Base-by-base conservation (phyloP, 2,329 filamentous ascomycete species). In the Domatiomyces catenatus region DNA sequence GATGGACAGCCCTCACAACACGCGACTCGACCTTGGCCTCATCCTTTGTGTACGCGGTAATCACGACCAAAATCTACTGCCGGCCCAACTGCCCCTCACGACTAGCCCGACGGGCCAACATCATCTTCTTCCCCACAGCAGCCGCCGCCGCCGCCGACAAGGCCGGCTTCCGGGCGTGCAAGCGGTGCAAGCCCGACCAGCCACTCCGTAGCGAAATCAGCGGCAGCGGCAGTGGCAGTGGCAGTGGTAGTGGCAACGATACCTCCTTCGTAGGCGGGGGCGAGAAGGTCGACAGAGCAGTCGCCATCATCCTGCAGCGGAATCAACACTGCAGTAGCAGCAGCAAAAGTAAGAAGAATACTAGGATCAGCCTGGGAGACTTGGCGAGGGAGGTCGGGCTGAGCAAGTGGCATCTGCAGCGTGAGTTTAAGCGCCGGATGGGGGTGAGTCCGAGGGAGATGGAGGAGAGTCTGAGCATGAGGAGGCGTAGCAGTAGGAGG, bases 51-150 rank as follows among this genome's bases (percentile, higher is more conserved):
- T 79, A 79, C 64, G 70, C 66, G 17, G 75, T 79, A n/a, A 67
- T 69, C 49, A 74, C 74, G 0, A 79, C 76, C 2, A 68, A 66
- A 44, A 75, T 77, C 48, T 79, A 75, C 61, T 79, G 76, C 58
- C 70, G 75, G 1, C 74, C 75, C 1, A 74, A 69, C 2, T 79
- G 76, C 50, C 67, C 71, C 1, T 72, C 75, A 2, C 73, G 78
- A n/a, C 71, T 85, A 12, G 73, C 75, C 1, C 68, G 71, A 1
- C 69, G 75, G n/a, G 70, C 76, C 8, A 74, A 75, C 18, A 68
- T 85, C 28, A 64, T 67, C 28, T 79, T 77, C 62, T 75, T 69
- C 62, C 67, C 72, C 47, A 71, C 68, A 1, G 61, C 70, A 0
- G 55, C 61, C 1, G 65, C 73, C 51, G 76, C 75, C 8, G 68